These are phyloP conservation scores for Xerocomellus amylosporus DNA, from an alignment of 768 basidiomycete genomes.

Conservation along the genomic window DNA sequence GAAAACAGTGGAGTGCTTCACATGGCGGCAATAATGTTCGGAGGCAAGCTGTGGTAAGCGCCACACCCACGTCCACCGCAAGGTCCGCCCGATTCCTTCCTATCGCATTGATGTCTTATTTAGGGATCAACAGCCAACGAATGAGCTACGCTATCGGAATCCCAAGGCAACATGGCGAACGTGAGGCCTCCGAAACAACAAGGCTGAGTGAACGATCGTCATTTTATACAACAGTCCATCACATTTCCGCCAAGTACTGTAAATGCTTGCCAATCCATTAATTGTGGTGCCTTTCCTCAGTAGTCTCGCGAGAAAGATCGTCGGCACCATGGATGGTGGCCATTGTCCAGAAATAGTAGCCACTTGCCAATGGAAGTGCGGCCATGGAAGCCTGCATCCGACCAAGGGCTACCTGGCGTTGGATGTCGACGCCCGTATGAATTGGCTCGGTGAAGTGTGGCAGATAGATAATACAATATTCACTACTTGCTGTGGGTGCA, in stretches of 20 bases:
- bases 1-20: neutral
- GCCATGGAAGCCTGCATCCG: neutral
- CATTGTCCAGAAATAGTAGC: neutral
- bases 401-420: neutral
- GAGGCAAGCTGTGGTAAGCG: slow-evolving; percentile 8
- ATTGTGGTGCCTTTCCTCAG: neutral
- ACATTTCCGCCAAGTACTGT: neutral
- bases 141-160: neutral
- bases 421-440: neutral
- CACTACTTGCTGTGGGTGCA: neutral
- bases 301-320: neutral
- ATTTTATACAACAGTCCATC: neutral
- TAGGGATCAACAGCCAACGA: neutral
- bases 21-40: neutral
- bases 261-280: neutral
- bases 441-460: neutral
- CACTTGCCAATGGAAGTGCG: neutral
- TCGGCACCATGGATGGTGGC: neutral
- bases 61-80: slow-evolving; percentile 12
- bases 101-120: neutral
- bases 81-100: neutral
- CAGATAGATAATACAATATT: neutral
- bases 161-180: neutral
- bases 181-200: neutral
- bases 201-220: neutral